These are phyloP conservation scores for Capsicum chinense DNA, from an alignment of 257 asterid species.

Conservation along the genomic window DNA sequence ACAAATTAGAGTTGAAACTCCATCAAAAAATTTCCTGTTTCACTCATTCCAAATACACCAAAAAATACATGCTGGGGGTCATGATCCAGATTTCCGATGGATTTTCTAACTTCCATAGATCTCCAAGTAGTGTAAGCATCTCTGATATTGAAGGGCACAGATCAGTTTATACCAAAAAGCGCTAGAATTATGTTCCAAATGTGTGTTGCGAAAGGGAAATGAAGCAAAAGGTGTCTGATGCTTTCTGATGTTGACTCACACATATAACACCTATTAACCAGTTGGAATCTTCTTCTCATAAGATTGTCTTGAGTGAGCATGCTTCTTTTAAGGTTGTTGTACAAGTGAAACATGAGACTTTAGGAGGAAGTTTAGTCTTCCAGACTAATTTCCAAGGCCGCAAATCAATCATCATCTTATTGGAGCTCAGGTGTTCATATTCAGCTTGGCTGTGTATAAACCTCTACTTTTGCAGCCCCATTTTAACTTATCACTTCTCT, in stretches of 20 bases:
- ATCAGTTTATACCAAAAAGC: background rate
- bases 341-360: background rate
- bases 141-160: background rate
- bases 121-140: conserved; percentile 15
- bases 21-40: background rate
- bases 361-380: too few relatives aligned
- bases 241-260: background rate
- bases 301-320: too few relatives aligned
- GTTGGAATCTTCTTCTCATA: background rate
- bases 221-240: background rate
- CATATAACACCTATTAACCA: background rate
- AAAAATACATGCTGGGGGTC: background rate
- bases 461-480: too few relatives aligned
- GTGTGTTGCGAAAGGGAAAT: background rate
- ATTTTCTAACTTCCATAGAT: background rate
- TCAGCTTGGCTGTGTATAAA: too few relatives aligned
- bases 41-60: background rate
- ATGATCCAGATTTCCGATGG: background rate
- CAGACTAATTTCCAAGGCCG: too few relatives aligned
- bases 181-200: background rate
- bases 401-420: too few relatives aligned
- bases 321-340: too few relatives aligned
- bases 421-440: too few relatives aligned
- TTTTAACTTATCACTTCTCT: too few relatives aligned
- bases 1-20: background rate